Conservation (phyloP, 2,329 filamentous ascomycete species). For the Nothophoma quercina region DNA sequence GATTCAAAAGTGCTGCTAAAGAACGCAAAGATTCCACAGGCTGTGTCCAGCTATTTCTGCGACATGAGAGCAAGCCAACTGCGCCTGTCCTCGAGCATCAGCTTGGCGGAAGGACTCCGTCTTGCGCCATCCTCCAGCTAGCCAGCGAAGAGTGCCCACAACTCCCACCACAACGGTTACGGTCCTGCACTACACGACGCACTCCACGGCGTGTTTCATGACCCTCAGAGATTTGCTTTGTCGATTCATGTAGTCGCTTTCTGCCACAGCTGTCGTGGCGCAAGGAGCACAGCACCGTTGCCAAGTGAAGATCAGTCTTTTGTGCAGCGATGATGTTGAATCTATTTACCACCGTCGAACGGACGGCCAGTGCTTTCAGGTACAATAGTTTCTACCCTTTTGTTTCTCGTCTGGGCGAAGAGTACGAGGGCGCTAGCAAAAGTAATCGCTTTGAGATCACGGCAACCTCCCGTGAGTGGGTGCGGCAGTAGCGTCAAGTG, state of each 20-base stretch:
- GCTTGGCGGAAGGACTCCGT: slow-evolving; percentile 19
- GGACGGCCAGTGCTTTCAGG: slow-evolving; percentile 27
- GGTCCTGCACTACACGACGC: slow-evolving; percentile 17
- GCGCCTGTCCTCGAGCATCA: slow-evolving; percentile 4
- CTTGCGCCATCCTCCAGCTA: slow-evolving; percentile 14
- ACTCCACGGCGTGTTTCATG: slow-evolving; percentile 29
- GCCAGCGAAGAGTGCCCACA: slow-evolving; percentile 6
- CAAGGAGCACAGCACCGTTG: slow-evolving; percentile 29
- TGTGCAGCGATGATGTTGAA: slow-evolving; percentile 29
- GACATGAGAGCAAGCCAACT: no score
- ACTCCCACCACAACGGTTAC: slow-evolving; percentile 3
- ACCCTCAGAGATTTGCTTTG: slow-evolving; percentile 19
- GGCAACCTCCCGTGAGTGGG: slow-evolving; percentile 2
- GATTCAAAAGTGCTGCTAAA: no score
- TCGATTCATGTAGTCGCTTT: slow-evolving; percentile 24
- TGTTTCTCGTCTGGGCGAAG: slow-evolving; percentile 1
- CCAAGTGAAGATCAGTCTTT: slow-evolving; percentile 38
- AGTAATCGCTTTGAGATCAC: slow-evolving; percentile 1
- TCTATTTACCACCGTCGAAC: slow-evolving; percentile 17
- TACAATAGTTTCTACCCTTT: slow-evolving; percentile 18
- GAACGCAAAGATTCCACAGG: no score
- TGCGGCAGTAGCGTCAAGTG: slow-evolving; percentile 9
- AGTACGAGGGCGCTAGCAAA: slow-evolving; percentile 2
- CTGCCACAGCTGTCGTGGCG: slow-evolving; percentile 23
- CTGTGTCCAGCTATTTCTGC: no score